A percentile compares a stretch with the other conserved stretches of the same genome.
These are phyloP conservation scores for Aspergillus piperis DNA, from an alignment of 2,329 filamentous ascomycete species.

Conservation along the genomic window DNA sequence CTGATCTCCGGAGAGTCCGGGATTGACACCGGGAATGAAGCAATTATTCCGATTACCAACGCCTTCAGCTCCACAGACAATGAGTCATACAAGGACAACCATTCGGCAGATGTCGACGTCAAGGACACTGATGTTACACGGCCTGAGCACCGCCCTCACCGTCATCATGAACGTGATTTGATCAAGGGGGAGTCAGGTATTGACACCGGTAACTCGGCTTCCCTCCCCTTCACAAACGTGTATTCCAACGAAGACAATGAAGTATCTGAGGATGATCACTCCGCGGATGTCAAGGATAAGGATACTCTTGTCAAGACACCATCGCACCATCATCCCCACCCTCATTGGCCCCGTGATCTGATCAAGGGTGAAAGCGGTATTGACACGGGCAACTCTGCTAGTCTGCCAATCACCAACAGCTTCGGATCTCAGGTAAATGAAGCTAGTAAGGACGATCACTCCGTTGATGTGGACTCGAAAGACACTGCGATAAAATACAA, in stretches of 20 bases:
- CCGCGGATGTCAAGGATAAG: not conserved
- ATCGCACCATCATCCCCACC: not conserved
- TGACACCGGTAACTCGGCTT: not conserved
- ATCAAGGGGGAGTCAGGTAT: not conserved
- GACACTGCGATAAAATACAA: not conserved
- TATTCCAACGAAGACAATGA: not conserved
- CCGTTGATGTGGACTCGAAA: not conserved
- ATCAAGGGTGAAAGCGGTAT: slow-evolving; percentile 27
- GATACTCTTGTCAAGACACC: not conserved
- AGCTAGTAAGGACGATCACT: not conserved
- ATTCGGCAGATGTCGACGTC: slow-evolving; percentile 5
- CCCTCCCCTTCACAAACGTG: not conserved
- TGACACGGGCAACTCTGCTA: slow-evolving; percentile 24
- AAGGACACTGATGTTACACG: not conserved
- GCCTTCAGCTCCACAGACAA: not conserved
- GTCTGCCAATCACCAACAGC: not conserved
- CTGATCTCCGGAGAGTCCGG: slow-evolving; percentile 6
- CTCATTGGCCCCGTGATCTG: not conserved
- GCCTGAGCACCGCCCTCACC: not conserved
- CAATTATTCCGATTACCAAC: not conserved
- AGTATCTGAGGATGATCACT: not conserved
- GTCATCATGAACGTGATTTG: not conserved
- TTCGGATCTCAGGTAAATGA: not conserved
- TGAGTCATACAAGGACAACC: slow-evolving; percentile 10
- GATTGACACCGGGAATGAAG: slow-evolving; percentile 8